Evolutionary conservation across 345 rosid species (phyloP), one percentile per base, ranked within the genome.

Genomic region (Anacardium occidentale): DNA sequence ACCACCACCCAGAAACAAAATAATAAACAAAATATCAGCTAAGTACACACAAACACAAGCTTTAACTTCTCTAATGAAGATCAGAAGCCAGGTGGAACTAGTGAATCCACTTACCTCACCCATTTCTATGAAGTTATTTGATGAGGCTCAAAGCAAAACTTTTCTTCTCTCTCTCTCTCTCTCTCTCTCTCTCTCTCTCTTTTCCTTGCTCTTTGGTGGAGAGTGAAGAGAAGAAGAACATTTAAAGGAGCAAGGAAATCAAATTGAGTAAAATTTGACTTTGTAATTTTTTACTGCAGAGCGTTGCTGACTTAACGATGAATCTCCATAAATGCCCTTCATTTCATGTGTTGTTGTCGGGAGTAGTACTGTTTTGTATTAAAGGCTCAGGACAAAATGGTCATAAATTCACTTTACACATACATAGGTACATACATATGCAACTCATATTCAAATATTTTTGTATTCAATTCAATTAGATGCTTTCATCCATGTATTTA

Each of bases 71-170:
- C 7, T 37, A 37, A 37, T 37, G 42, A 37, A 37, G 42, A 8
- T 37, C 42, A 37, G 7, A 37, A 37, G 8, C 8, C 9, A 37
- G 42, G 9, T 37, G 8, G 42, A 7, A 9, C 8, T 7, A 37
- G 42, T 5, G 42, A 37, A 37, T 21, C 54, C 10, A 66, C 86
- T 77, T 58, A 87, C 91, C 70, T 80, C 87, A 71, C 87, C 91
- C 89, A 87, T 85, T 55, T 78, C 71, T n/a, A 63, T 10, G 76
- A 66, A 34, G 37, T n/a, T n/a, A n/a, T 34, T 34, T 62, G 74
- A 70, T 59, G 6, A 62, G 25, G 24, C 4, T 24, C 20, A 14
- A 66, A 26, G 57, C 1, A 25, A 18, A 64, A 47, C 14, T 48
- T 50, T 69, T 1, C 51, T 11, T 29, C 32, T 29, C 32, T 29